phyloP scores from a whole-genome alignment of 2,329 filamentous ascomycete genomes.

The Rasamsonia emersonii region DNA sequence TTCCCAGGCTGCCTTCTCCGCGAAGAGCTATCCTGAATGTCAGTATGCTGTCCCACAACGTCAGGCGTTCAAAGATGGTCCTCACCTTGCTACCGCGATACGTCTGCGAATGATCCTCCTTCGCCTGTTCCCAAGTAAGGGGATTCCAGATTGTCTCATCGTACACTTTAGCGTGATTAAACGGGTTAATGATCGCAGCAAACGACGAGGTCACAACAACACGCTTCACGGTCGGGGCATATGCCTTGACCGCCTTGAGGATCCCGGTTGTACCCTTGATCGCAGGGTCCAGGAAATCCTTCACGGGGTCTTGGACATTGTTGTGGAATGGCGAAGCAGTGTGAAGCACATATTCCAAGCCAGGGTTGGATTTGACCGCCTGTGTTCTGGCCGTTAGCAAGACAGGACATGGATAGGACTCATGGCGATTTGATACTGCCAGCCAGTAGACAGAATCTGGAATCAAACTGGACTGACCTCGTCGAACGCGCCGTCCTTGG shows the following conservation, averaged over 20 bases:
- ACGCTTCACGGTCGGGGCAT: constrained; percentile 58
- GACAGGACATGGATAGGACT: neutral
- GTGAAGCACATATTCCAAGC: constrained; percentile 66
- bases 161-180: constrained; percentile 26
- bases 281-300: constrained; percentile 52
- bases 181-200: constrained; percentile 52
- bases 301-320: constrained; percentile 61
- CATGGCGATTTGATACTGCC: too few relatives aligned
- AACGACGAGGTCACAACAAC: constrained; percentile 65
- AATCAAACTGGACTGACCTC: constrained; percentile 38
- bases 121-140: constrained; percentile 34
- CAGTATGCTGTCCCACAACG: constrained; percentile 3
- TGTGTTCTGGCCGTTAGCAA: constrained; percentile 10
- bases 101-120: constrained; percentile 23
- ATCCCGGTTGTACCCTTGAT: constrained; percentile 57
- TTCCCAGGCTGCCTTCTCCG: constrained; percentile 59
- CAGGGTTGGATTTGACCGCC: constrained; percentile 52
- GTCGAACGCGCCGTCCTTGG: constrained; percentile 60
- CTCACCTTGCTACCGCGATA: constrained; percentile 47
- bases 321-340: constrained; percentile 68
- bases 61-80: neutral
- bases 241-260: constrained; percentile 52
- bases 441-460: too few relatives aligned
- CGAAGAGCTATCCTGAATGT: constrained; percentile 39
- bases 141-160: constrained; percentile 37